These are phyloP conservation scores for Kalmusia sp. DNA, from an alignment of 2,329 filamentous ascomycete genomes.

Conservation along the genomic window DNA sequence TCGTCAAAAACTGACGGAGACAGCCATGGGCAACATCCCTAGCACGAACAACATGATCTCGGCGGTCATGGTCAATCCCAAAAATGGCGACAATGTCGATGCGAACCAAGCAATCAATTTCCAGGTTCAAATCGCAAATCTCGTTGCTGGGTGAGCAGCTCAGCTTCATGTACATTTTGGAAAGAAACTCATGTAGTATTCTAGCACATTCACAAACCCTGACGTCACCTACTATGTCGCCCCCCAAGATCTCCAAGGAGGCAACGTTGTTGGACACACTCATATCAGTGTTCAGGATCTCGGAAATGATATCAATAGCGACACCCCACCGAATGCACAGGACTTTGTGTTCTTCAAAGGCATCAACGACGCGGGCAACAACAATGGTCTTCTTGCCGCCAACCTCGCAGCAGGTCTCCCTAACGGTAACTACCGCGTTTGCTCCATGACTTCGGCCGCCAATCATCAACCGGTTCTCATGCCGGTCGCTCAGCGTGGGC, in stretches of 20 bases:
- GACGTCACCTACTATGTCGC: slow-evolving; percentile 62
- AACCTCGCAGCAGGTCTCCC: slow-evolving; percentile 56
- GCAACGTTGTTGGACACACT: slow-evolving; percentile 55
- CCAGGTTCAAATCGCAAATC: slow-evolving; percentile 56
- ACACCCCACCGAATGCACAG: slow-evolving; percentile 47
- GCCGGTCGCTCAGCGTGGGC: slow-evolving; percentile 62
- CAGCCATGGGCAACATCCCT: slow-evolving; percentile 65
- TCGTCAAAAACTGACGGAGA: slow-evolving; percentile 10
- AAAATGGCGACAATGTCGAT: slow-evolving; percentile 49
- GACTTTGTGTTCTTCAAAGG: slow-evolving; percentile 66
- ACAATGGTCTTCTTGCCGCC: slow-evolving; percentile 55
- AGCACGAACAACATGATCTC: slow-evolving; percentile 61
- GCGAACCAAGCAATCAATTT: slow-evolving; percentile 56
- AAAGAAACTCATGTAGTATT: not conserved
- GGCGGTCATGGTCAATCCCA: slow-evolving; percentile 58
- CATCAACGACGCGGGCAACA: slow-evolving; percentile 60
- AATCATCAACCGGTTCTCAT: slow-evolving; percentile 66
- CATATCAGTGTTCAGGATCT: slow-evolving; percentile 63
- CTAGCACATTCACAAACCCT: slow-evolving; percentile 59
- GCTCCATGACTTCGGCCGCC: slow-evolving; percentile 58
- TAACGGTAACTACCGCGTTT: slow-evolving; percentile 58
- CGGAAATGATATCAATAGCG: slow-evolving; percentile 43
- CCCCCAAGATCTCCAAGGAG: slow-evolving; percentile 57
- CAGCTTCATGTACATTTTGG: not conserved
- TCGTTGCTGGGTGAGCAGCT: slow-evolving; percentile 53